phyloP scores from a whole-genome alignment of 257 asterid species.

The Pogostemon cablin region DNA sequence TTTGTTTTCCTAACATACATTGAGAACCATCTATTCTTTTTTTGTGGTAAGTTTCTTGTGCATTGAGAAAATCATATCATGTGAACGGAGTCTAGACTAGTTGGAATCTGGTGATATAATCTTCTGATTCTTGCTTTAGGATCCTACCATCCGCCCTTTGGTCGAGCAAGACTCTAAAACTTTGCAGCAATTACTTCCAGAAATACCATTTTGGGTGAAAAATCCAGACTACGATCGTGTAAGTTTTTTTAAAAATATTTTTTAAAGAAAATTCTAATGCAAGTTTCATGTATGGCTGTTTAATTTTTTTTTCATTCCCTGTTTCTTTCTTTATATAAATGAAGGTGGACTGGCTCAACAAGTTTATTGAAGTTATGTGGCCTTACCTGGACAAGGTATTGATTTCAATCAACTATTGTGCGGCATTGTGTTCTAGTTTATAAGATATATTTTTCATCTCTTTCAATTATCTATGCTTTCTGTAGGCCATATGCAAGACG shows the following conservation, averaged over 20 bases:
- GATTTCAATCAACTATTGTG: constrained; percentile 12
- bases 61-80: constrained; percentile 2
- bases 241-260: constrained; percentile 33
- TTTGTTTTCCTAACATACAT: constrained; percentile 21
- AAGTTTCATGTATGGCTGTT: constrained; percentile 13
- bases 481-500: constrained; percentile 68
- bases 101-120: constrained; percentile 29
- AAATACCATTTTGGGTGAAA: constrained; percentile 94
- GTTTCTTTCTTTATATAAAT: constrained; percentile 31
- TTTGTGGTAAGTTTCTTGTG: constrained; percentile 1
- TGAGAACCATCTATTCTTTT: constrained; percentile 3
- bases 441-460: neutral
- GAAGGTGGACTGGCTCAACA: constrained; percentile 92
- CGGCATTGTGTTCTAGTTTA: constrained; percentile 18
- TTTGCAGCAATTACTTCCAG: constrained; percentile 76
- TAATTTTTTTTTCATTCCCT: constrained; percentile 17
- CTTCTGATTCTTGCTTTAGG: constrained; percentile 51
- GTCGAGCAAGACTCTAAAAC: constrained; percentile 69
- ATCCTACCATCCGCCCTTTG: constrained; percentile 80
- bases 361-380: constrained; percentile 82
- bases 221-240: constrained; percentile 96
- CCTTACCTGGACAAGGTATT: constrained; percentile 94
- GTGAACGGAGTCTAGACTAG: constrained; percentile 14
- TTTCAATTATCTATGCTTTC: constrained; percentile 26
- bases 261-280: neutral